These are phyloP conservation scores for Pogostemon cablin DNA, from an alignment of 257 asterid genomes.

Conservation along the genomic window DNA sequence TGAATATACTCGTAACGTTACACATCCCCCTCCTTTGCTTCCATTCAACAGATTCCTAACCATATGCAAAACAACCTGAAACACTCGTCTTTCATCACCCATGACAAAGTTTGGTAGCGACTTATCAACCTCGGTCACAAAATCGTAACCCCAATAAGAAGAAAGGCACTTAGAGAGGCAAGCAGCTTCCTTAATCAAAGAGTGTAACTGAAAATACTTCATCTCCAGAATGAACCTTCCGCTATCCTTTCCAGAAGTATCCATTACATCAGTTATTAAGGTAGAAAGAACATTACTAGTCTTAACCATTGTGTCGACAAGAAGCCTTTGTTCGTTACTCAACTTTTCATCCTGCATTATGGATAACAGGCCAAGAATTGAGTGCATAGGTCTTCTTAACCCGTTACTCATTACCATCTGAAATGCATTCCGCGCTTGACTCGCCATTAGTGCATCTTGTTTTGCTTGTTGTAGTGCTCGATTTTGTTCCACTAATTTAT, in stretches of 20 bases:
- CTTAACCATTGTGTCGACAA: slow-evolving; percentile 70
- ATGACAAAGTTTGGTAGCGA: slow-evolving; percentile 72
- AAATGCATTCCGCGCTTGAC: slow-evolving; percentile 78
- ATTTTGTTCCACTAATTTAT: slow-evolving; percentile 73
- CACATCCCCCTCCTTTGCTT: slow-evolving; percentile 58
- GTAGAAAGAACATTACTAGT: slow-evolving; percentile 74
- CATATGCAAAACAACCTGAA: slow-evolving; percentile 87
- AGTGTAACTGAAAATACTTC: slow-evolving; percentile 64
- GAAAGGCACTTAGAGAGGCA: slow-evolving; percentile 86
- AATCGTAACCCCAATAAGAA: slow-evolving; percentile 56
- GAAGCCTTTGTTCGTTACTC: slow-evolving; percentile 62
- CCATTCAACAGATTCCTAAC: slow-evolving; percentile 70
- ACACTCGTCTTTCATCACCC: slow-evolving; percentile 92
- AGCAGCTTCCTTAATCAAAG: slow-evolving; percentile 74
- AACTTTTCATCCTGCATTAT: slow-evolving; percentile 69
- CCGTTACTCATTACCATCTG: slow-evolving; percentile 87
- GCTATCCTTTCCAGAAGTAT: slow-evolving; percentile 57
- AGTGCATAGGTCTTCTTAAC: slow-evolving; percentile 90
- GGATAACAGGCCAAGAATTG: slow-evolving; percentile 75
- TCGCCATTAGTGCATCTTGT: slow-evolving; percentile 84
- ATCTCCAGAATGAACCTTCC: slow-evolving; percentile 67
- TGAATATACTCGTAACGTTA: slow-evolving; percentile 55
- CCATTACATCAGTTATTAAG: slow-evolving; percentile 75
- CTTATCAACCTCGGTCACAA: slow-evolving; percentile 70
- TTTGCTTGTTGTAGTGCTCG: slow-evolving; percentile 76